phyloP scores from a whole-genome alignment of 148 eudicot species.

The Mesembryanthemum crystallinum region DNA sequence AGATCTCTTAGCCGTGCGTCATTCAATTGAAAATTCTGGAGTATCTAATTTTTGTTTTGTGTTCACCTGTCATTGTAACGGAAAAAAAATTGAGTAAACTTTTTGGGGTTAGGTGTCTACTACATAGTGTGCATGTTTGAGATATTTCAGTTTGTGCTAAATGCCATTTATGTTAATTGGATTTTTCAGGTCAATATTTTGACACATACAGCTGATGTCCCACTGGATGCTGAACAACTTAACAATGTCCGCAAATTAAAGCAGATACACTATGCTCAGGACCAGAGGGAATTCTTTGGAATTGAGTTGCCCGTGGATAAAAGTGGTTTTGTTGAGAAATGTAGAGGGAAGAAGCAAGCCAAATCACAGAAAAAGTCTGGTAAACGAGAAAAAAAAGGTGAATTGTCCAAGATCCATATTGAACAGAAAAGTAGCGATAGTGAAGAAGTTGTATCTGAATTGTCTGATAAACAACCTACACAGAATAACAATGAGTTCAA shows the following conservation, averaged over 20 bases:
- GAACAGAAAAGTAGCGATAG: background rate
- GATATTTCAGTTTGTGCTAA: constrained; percentile 5
- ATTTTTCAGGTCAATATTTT: constrained; percentile 58
- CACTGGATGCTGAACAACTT: constrained; percentile 8
- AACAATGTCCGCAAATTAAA: constrained; percentile 25
- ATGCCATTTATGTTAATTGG: constrained; percentile 7
- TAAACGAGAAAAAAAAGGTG: background rate
- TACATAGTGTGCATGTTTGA: too few species aligned
- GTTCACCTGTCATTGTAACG: too few species aligned
- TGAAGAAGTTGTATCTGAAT: constrained; percentile 1
- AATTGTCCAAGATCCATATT: background rate
- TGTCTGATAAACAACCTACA: background rate
- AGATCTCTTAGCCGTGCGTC: background rate
- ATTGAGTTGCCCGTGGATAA: background rate
- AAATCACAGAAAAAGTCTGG: background rate
- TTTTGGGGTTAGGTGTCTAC: too few species aligned
- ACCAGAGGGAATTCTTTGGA: constrained; percentile 41
- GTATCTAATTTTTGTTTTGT: too few species aligned
- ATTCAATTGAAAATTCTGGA: too few species aligned
- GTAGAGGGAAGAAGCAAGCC: background rate
- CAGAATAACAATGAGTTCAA: background rate
- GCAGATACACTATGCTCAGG: constrained; percentile 36
- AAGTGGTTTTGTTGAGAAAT: background rate
- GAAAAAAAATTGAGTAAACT: too few species aligned
- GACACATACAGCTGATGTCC: constrained; percentile 57